Evolutionary conservation across 2,329 filamentous ascomycete genomes (phyloP).

Genomic region (Claviceps fusiformis): DNA sequence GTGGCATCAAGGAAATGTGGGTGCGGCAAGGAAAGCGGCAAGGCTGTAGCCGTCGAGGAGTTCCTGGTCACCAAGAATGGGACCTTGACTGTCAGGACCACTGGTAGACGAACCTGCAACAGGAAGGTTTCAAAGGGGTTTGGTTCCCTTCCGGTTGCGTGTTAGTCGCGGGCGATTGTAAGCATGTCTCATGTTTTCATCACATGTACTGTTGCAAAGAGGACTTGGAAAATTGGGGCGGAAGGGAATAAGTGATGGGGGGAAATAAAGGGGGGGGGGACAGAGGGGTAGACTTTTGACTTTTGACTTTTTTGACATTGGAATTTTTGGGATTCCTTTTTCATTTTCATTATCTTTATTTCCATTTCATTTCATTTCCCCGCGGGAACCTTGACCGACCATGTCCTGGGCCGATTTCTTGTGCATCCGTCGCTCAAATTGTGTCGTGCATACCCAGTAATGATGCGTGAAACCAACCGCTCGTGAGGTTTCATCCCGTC

Average conservation of each 20-base stretch:
- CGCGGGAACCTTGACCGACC: too few species aligned
- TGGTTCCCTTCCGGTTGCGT: too few species aligned
- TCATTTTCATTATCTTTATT: too few species aligned
- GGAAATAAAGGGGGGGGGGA: background rate
- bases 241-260: too few species aligned
- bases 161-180: background rate
- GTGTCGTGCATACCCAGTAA: background rate
- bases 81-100: conserved; percentile 23
- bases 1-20: conserved; percentile 34
- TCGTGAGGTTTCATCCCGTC: background rate
- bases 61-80: conserved; percentile 32
- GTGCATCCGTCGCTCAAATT: background rate
- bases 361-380: too few species aligned
- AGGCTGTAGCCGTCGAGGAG: conserved; percentile 32
- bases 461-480: background rate
- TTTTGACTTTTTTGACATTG: too few species aligned
- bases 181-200: background rate
- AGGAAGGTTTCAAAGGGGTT: too few species aligned
- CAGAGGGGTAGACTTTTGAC: too few species aligned
- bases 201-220: background rate
- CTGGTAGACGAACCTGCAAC: background rate
- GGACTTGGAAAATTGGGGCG: background rate
- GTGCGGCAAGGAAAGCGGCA: conserved; percentile 32
- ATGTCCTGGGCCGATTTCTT: background rate
- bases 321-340: too few species aligned